Evolutionary conservation across 768 basidiomycete genomes (phyloP).

Genomic region (Boletus coccyginus): DNA sequence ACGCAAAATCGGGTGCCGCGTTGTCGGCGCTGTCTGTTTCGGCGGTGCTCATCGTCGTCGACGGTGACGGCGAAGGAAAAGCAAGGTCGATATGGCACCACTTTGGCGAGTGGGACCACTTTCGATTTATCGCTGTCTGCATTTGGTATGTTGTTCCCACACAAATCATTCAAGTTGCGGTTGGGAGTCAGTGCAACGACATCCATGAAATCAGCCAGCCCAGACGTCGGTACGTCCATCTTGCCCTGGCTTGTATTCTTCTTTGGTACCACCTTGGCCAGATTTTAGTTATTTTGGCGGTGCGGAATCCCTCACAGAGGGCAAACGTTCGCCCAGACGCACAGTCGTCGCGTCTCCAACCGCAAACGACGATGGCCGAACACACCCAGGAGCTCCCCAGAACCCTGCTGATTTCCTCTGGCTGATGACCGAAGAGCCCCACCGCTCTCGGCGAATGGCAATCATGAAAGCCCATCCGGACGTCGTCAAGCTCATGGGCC

Average conservation of each 20-base stretch:
- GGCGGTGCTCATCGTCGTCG: slow-evolving; percentile 16
- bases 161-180: background rate
- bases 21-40: slow-evolving; percentile 15
- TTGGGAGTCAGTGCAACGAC: background rate
- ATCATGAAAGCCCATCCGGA: slow-evolving; percentile 96
- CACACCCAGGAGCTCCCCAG: slow-evolving; percentile 55
- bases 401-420: slow-evolving; percentile 90
- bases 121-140: slow-evolving; percentile 10
- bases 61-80: background rate
- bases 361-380: slow-evolving; percentile 37
- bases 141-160: slow-evolving; percentile 28
- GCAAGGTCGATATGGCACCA: slow-evolving; percentile 21
- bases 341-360: slow-evolving; percentile 45
- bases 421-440: slow-evolving; percentile 98
- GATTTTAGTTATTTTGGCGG: slow-evolving; percentile 84
- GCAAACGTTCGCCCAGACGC: slow-evolving; percentile 51
- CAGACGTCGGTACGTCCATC: slow-evolving; percentile 20
- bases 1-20: slow-evolving; percentile 37
- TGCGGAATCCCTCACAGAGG: slow-evolving; percentile 68
- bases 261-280: slow-evolving; percentile 18
- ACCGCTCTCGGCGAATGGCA: slow-evolving; percentile 78
- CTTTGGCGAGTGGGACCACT: slow-evolving; percentile 24
- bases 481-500: slow-evolving; percentile 95
- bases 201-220: slow-evolving; percentile 14
- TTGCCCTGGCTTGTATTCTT: background rate